Conservation (phyloP, 768 basidiomycete genomes). For the Clitopilus passeckerianus region DNA sequence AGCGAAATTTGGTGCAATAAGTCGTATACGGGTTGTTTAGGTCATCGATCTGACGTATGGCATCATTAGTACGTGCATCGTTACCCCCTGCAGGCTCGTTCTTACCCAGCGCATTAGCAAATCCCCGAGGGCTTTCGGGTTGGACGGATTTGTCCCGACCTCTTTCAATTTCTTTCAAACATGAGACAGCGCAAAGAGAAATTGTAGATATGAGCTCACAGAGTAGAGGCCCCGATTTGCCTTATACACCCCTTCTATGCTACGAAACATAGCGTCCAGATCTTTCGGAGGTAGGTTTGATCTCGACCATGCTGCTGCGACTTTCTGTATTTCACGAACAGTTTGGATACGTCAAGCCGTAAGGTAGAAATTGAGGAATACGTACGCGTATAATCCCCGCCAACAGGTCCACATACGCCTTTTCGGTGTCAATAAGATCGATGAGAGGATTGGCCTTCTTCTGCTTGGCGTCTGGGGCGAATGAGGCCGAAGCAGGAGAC, state of each 20-base stretch:
- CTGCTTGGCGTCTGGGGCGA: conserved; percentile 36
- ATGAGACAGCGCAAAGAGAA: conserved; percentile 1
- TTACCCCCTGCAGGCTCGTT: conserved; percentile 6
- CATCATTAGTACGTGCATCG: conserved; percentile 8
- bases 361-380: conserved; percentile 9
- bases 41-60: conserved; percentile 74
- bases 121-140: conserved; percentile 92
- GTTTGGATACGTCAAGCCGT: conserved; percentile 2
- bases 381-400: conserved; percentile 88
- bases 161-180: conserved; percentile 81
- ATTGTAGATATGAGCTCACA: conserved; percentile 31
- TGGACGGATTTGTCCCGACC: conserved; percentile 87
- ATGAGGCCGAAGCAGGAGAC: conserved; percentile 11
- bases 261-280: conserved; percentile 91
- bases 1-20: conserved; percentile 68
- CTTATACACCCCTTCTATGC: conserved; percentile 89
- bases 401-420: conserved; percentile 84
- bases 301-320: conserved; percentile 97
- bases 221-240: conserved; percentile 78
- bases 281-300: conserved; percentile 90
- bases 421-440: conserved; percentile 94
- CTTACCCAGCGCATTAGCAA: conserved; percentile 96
- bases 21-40: conserved; percentile 80
- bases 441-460: conserved; percentile 78
- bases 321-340: conserved; percentile 54